phyloP scores from a whole-genome alignment of 2,329 filamentous ascomycete species.

The Fusarium albosuccineum region DNA sequence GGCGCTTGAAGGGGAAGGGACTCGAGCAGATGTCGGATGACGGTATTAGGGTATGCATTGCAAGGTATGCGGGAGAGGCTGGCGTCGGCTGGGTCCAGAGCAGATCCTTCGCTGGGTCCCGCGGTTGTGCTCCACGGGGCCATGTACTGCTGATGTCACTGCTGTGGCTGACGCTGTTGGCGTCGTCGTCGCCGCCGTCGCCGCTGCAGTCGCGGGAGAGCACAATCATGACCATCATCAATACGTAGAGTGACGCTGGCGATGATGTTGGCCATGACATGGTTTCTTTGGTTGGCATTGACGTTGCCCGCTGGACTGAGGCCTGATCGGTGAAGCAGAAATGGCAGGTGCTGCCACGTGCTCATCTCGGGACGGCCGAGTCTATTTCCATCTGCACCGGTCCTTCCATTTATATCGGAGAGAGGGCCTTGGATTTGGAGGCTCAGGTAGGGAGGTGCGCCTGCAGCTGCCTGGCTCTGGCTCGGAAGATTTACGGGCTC shows the following conservation, averaged over 20 bases:
- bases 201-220: neutral
- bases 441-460: conserved; percentile 4
- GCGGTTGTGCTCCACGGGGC: neutral
- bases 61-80: conserved; percentile 36
- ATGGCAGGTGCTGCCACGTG: conserved; percentile 35
- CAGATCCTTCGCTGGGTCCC: neutral
- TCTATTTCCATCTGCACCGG: conserved; percentile 19
- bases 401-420: conserved; percentile 16
- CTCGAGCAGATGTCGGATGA: neutral
- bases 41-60: no score
- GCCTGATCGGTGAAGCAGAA: conserved; percentile 9
- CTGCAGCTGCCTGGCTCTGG: neutral
- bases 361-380: conserved; percentile 16
- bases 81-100: conserved; percentile 11
- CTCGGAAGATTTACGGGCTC: conserved; percentile 6
- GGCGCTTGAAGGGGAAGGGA: neutral
- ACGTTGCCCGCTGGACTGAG: conserved; percentile 24
- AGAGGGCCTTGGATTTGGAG: neutral
- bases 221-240: neutral
- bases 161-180: neutral
- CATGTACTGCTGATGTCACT: conserved; percentile 17
- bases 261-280: conserved; percentile 12
- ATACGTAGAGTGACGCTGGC: neutral
- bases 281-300: conserved; percentile 8
- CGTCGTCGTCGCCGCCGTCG: no score